Evolutionary conservation across 345 rosid species (phyloP).

Genomic region (Balakata baccata): DNA sequence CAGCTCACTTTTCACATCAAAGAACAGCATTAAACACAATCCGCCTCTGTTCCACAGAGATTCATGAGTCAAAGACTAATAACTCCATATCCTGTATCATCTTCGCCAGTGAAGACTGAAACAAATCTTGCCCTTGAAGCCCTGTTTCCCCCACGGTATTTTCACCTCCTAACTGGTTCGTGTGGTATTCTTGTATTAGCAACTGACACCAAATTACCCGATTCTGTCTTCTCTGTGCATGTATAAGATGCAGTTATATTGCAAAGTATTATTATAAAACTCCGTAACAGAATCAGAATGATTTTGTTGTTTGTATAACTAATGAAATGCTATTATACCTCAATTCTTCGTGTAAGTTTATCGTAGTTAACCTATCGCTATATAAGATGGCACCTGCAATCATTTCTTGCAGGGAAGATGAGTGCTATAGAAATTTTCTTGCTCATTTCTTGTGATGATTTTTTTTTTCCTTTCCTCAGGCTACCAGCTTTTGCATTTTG

Average conservation of each 20-base stretch:
- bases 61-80: constrained; percentile 11
- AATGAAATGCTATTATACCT: background rate
- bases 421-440: background rate
- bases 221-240: no score
- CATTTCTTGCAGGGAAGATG: background rate
- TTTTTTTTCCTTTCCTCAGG: constrained; percentile 32
- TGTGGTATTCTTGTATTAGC: no score
- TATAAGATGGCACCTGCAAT: background rate
- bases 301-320: background rate
- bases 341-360: background rate
- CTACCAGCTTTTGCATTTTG: constrained; percentile 78
- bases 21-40: constrained; percentile 71
- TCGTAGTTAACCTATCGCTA: background rate
- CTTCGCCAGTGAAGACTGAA: no score
- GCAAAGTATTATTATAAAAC: background rate
- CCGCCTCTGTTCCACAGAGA: constrained; percentile 53
- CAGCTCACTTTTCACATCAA: constrained; percentile 52
- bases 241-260: background rate
- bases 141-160: no score
- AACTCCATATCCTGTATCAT: no score
- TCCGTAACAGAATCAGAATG: no score
- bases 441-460: background rate
- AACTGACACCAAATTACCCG: no score
- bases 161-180: no score
- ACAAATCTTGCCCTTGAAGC: no score